A percentile compares a stretch with the other conserved stretches of the same genome.
Conservation (phyloP, 164 flowering plant genomes). For the Stephania japonica region DNA sequence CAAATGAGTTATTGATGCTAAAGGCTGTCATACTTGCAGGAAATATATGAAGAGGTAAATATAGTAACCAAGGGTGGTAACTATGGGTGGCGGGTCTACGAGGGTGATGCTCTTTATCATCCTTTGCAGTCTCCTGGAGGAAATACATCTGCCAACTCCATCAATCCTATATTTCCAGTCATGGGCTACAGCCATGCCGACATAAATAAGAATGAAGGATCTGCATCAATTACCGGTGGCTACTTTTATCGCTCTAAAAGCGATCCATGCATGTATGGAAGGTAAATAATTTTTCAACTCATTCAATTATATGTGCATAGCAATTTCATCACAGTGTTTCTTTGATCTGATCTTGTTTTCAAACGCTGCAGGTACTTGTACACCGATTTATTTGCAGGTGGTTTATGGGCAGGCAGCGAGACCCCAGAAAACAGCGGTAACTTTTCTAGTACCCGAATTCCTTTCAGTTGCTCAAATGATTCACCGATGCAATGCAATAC, state of each 20-base stretch:
- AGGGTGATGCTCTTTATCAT: slow-evolving; percentile 47
- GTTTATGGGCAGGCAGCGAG: slow-evolving; percentile 71
- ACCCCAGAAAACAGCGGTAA: slow-evolving; percentile 70
- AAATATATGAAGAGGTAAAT: slow-evolving; percentile 82
- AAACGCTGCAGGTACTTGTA: slow-evolving; percentile 60
- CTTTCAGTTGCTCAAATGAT: slow-evolving; percentile 58
- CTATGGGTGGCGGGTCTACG: slow-evolving; percentile 83
- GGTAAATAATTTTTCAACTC: slow-evolving; percentile 33
- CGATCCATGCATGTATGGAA: slow-evolving; percentile 88
- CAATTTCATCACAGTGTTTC: not conserved
- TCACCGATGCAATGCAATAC: slow-evolving; percentile 60
- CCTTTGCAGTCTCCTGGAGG: slow-evolving; percentile 50
- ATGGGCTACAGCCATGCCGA: slow-evolving; percentile 75
- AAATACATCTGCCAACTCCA: slow-evolving; percentile 49
- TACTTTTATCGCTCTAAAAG: slow-evolving; percentile 63
- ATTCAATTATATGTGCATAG: not conserved
- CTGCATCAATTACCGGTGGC: slow-evolving; percentile 90
- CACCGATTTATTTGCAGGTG: slow-evolving; percentile 60
- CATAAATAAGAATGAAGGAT: slow-evolving; percentile 52
- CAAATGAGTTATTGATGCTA: not conserved
- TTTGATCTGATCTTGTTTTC: not conserved
- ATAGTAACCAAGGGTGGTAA: slow-evolving; percentile 81
- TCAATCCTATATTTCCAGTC: slow-evolving; percentile 61
- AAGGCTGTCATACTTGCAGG: slow-evolving; percentile 29
- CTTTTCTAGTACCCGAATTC: slow-evolving; percentile 36